Percentiles rank a stretch among this genome's conserved stretches.
Evolutionary conservation across 1,139 yeast genomes (phyloP).

Genomic region (Debaryomyces udenii): DNA sequence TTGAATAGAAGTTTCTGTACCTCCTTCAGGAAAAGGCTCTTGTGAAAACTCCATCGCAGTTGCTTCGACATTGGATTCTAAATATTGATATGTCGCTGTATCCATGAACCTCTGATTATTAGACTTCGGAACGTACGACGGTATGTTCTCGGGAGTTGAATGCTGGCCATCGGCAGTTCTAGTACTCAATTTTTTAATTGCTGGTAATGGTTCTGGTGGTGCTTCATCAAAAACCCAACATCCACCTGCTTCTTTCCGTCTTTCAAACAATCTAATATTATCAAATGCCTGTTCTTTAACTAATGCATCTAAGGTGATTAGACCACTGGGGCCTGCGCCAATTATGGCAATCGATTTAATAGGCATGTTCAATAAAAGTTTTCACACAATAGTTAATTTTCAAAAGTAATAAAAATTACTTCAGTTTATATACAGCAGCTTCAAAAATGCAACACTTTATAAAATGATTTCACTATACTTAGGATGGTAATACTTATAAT

Average conservation of each 20-base stretch:
- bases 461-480: too few species aligned
- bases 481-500: too few species aligned
- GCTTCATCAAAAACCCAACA: constrained; percentile 41
- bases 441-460: too few species aligned
- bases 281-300: constrained; percentile 46
- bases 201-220: constrained; percentile 24
- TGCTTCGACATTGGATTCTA: constrained; percentile 67
- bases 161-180: constrained; percentile 19
- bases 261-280: constrained; percentile 47
- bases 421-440: too few species aligned
- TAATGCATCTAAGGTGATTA: constrained; percentile 58
- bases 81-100: constrained; percentile 48
- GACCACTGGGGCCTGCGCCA: constrained; percentile 75
- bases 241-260: constrained; percentile 47
- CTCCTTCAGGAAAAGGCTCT: constrained; percentile 34
- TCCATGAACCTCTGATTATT: constrained; percentile 25
- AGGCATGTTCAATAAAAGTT: constrained; percentile 7
- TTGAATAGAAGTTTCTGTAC: constrained; percentile 17
- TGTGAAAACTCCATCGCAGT: constrained; percentile 59
- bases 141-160: constrained; percentile 22
- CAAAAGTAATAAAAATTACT: too few species aligned
- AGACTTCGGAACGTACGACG: constrained; percentile 37
- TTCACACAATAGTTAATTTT: too few species aligned
- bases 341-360: constrained; percentile 48
- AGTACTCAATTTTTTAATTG: constrained; percentile 20